Percentiles rank a stretch among this genome's conserved stretches.
Conservation (phyloP, 192 early-diverging fungal genomes). For the Hyaloraphidium curvatum region DNA sequence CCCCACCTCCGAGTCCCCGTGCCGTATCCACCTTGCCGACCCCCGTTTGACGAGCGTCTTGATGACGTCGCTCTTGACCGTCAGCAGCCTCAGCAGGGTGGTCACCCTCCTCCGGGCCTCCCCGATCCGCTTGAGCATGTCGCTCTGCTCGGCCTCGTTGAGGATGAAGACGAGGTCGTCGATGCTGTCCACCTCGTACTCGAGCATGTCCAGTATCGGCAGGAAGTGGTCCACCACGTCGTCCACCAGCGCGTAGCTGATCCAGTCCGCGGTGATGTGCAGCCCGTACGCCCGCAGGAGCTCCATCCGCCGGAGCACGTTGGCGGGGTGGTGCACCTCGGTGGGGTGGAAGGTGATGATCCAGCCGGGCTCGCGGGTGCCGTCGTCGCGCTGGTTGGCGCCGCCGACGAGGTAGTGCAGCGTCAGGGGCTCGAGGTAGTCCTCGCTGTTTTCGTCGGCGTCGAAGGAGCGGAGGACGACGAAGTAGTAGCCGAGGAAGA, state of each 20-base stretch:
- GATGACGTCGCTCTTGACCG: constrained; percentile 48
- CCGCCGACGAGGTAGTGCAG: constrained; percentile 28
- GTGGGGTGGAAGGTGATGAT: constrained; percentile 55
- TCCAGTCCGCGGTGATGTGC: constrained; percentile 82
- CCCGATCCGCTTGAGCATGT: constrained; percentile 22
- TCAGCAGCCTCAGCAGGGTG: constrained; percentile 38
- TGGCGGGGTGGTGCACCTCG: constrained; percentile 55
- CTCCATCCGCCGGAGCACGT: constrained; percentile 67
- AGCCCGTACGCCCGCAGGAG: constrained; percentile 71
- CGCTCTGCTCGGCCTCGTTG: constrained; percentile 65
- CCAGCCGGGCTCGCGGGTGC: too few relatives aligned
- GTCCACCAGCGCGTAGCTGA: constrained; percentile 88
- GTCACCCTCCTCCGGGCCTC: constrained; percentile 48
- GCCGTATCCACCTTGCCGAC: constrained; percentile 24
- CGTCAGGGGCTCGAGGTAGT: constrained; percentile 26
- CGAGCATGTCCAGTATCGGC: constrained; percentile 65
- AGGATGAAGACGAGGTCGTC: constrained; percentile 86
- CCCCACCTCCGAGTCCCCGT: constrained; percentile 28
- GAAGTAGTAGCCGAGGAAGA: constrained; percentile 82
- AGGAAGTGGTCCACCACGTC: constrained; percentile 86
- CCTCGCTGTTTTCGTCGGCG: constrained; percentile 8
- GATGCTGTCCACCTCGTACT: constrained; percentile 86
- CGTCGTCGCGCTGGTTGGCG: neutral
- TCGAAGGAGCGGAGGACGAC: constrained; percentile 17
- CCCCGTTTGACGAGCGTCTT: constrained; percentile 40